These are phyloP conservation scores for Paecilomyces sp. DNA, from an alignment of 2,329 filamentous ascomycete species.

Conservation along the genomic window DNA sequence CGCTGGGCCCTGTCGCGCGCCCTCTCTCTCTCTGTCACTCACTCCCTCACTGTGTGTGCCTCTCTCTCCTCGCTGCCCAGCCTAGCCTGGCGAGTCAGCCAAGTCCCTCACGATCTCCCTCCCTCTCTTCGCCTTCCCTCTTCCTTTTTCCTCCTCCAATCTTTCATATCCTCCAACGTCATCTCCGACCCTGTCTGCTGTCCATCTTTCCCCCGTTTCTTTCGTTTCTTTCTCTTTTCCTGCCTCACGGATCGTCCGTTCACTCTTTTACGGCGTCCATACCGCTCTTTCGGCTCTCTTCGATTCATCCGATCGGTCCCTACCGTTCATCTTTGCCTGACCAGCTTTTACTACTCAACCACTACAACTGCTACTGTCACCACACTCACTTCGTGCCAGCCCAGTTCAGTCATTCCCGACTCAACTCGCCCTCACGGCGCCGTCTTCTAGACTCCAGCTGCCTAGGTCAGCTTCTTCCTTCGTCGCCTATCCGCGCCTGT, in stretches of 20 bases:
- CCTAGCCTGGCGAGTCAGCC: no score
- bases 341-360: neutral
- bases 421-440: constrained; percentile 6
- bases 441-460: constrained; percentile 19
- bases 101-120: neutral
- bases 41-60: no score
- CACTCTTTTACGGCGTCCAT: constrained; percentile 47
- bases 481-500: constrained; percentile 17
- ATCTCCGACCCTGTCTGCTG: constrained; percentile 12
- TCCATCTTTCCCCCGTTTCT: constrained; percentile 17
- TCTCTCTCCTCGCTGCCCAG: no score
- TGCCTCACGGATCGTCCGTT: constrained; percentile 36
- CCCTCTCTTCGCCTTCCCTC: constrained; percentile 12
- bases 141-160: constrained; percentile 17
- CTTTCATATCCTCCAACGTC: constrained; percentile 20
- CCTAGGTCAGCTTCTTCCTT: constrained; percentile 28
- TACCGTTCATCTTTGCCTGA: constrained; percentile 4
- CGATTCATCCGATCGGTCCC: constrained; percentile 2
- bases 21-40: neutral
- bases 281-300: constrained; percentile 27
- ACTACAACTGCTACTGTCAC: constrained; percentile 11
- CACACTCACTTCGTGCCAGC: constrained; percentile 30
- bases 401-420: constrained; percentile 16
- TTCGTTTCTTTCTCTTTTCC: constrained; percentile 17
- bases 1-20: neutral